Conservation (phyloP, 1,284 basidiomycete species). For the Pseudozyma sp. region DNA sequence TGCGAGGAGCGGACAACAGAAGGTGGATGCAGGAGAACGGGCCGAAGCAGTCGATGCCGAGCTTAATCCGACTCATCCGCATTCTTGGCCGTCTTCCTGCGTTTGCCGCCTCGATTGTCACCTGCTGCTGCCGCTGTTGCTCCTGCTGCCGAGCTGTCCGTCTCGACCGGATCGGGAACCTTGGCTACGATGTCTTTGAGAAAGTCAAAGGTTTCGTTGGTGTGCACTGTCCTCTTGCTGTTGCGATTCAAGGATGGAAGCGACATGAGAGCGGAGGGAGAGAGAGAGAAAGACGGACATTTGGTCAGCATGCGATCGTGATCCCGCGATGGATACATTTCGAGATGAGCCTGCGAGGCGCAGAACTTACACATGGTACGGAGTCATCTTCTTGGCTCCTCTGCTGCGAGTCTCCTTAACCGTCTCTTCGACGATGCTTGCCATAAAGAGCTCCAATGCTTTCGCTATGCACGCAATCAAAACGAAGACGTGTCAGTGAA, state of each 20-base stretch:
- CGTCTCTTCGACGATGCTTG: conserved; percentile 84
- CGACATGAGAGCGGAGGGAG: not conserved
- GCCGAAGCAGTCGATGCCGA: not conserved
- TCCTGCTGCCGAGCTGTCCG: conserved; percentile 12
- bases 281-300: no score
- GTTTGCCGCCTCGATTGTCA: conserved; percentile 46
- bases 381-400: conserved; percentile 89
- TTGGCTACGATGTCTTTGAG: conserved; percentile 91
- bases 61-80: conserved; percentile 34
- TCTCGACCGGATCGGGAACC: conserved; percentile 83
- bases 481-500: not conserved
- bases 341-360: conserved; percentile 2
- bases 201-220: conserved; percentile 91
- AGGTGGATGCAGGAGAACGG: no score
- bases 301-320: no score
- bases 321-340: not conserved
- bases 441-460: conserved; percentile 92
- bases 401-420: conserved; percentile 83
- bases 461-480: conserved; percentile 78
- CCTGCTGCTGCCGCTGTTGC: conserved; percentile 12
- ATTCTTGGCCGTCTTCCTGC: conserved; percentile 47
- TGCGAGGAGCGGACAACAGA: not conserved
- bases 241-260: not conserved
- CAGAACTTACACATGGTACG: conserved; percentile 87
- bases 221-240: conserved; percentile 93